phyloP scores from a whole-genome alignment of 768 basidiomycete genomes.

The Amanita pseudoporphyria region DNA sequence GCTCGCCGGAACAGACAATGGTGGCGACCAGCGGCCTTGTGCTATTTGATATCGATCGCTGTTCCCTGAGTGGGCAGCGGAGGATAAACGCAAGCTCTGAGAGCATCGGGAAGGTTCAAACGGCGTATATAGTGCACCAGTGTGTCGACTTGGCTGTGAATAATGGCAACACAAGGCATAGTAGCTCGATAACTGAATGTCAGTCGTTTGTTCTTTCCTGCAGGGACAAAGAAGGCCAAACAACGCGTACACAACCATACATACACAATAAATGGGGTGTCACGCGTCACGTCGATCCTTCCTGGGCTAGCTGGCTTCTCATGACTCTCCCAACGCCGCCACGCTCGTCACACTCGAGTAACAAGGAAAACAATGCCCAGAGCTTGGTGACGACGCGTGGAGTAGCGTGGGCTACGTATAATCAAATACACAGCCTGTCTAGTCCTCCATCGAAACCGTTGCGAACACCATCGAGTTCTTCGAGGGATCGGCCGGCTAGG shows the following conservation, averaged over 20 bases:
- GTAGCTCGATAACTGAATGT: no score
- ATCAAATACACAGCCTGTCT: constrained; percentile 35
- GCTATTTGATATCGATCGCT: no score
- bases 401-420: constrained; percentile 44
- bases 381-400: constrained; percentile 17
- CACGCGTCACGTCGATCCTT: background rate
- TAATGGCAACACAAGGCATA: no score
- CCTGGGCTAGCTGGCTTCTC: no score
- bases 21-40: background rate
- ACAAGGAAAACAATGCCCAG: constrained; percentile 34
- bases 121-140: no score
- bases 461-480: constrained; percentile 18
- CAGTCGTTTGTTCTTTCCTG: no score
- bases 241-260: constrained; percentile 2
- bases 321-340: constrained; percentile 58
- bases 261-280: background rate
- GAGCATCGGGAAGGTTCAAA: no score
- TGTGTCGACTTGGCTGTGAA: no score
- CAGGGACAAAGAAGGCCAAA: background rate
- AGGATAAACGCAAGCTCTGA: no score
- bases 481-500: constrained; percentile 18
- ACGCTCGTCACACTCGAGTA: constrained; percentile 36
- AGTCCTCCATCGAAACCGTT: constrained; percentile 16
- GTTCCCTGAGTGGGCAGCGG: no score
- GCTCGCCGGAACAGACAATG: no score